These are phyloP conservation scores for Mortierella antarctica DNA, from an alignment of 192 early-diverging fungal genomes.

Conservation along the genomic window DNA sequence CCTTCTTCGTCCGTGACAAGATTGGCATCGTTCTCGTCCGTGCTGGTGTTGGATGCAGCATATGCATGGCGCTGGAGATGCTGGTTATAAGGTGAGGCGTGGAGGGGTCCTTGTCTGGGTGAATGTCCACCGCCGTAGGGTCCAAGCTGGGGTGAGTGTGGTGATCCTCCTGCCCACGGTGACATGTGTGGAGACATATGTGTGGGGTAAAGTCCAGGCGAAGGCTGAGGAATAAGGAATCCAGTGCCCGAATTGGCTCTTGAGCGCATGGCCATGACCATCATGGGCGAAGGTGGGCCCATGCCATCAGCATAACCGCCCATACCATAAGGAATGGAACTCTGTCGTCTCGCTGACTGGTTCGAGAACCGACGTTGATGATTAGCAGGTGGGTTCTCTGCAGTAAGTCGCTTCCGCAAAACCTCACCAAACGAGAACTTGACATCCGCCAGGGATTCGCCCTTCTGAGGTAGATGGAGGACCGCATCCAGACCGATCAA, in stretches of 20 bases:
- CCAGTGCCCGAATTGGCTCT: constrained; percentile 44
- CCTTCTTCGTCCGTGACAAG: constrained; percentile 46
- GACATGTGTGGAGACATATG: constrained; percentile 37
- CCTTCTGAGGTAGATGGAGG: constrained; percentile 46
- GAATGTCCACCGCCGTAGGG: constrained; percentile 19
- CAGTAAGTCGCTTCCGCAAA: constrained; percentile 48
- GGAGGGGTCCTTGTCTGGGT: constrained; percentile 31
- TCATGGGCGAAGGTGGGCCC: constrained; percentile 35
- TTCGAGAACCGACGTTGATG: constrained; percentile 15
- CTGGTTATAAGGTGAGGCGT: constrained; percentile 30
- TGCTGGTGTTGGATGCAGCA: constrained; percentile 39
- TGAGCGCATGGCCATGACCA: constrained; percentile 48
- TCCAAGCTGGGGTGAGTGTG: constrained; percentile 28
- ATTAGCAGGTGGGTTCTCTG: constrained; percentile 23
- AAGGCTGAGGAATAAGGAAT: constrained; percentile 40
- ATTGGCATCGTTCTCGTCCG: constrained; percentile 49
- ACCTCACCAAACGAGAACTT: constrained; percentile 56
- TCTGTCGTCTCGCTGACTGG: constrained; percentile 9
- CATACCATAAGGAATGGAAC: constrained; percentile 8
- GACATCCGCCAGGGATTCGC: constrained; percentile 55
- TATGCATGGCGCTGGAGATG: constrained; percentile 20
- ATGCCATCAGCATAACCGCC: constrained; percentile 1
- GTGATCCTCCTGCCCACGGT: constrained; percentile 19
- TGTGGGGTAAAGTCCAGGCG: constrained; percentile 33
- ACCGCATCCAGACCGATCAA: constrained; percentile 46